Conservation (phyloP, 176 grass and related monocot species). For the Musa acuminata region DNA sequence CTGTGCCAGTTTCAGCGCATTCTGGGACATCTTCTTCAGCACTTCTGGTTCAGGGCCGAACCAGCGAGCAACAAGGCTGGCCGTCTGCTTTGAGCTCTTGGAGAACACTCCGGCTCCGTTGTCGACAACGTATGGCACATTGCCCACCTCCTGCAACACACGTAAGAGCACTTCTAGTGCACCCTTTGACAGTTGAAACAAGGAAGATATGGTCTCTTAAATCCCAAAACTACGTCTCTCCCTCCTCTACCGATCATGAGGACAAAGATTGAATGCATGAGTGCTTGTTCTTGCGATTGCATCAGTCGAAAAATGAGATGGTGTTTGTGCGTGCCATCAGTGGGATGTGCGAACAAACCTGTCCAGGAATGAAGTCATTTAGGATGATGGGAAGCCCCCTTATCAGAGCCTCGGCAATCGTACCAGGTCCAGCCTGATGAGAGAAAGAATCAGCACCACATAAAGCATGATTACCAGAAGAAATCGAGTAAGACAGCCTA, state of each 20-base stretch:
- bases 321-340: background rate
- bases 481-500: background rate
- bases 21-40: constrained; percentile 39
- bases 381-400: constrained; percentile 73
- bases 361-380: constrained; percentile 81
- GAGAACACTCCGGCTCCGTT: constrained; percentile 70
- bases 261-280: no score
- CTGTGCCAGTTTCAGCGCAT: constrained; percentile 59
- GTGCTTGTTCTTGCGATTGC: no score
- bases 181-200: no score
- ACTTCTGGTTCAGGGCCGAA: constrained; percentile 26
- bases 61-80: constrained; percentile 49
- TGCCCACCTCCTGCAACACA: constrained; percentile 52
- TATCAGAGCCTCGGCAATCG: constrained; percentile 77
- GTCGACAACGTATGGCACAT: constrained; percentile 70
- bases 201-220: background rate
- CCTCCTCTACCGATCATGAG: no score
- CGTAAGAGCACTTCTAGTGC: background rate
- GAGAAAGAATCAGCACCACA: background rate
- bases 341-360: constrained; percentile 28
- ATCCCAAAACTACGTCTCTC: background rate
- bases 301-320: background rate
- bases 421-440: constrained; percentile 69
- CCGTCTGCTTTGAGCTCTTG: constrained; percentile 41
- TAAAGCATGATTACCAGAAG: background rate